Evolutionary conservation across 352 stramenopile genomes (phyloP).

Genomic region (Globisporangium camurandrum): DNA sequence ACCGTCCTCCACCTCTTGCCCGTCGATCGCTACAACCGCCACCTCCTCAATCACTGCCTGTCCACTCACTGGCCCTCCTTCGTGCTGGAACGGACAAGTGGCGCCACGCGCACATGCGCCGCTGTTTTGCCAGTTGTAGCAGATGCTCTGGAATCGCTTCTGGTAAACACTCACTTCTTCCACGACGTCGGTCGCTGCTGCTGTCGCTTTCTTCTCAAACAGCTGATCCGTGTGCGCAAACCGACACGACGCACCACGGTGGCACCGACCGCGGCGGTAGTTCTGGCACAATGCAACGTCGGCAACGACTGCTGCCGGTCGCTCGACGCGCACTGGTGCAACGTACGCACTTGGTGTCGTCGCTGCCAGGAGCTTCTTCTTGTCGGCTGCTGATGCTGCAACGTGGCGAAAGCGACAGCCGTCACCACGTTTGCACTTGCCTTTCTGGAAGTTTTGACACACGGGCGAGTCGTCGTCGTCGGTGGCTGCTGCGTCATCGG

Average conservation of each 20-base stretch:
- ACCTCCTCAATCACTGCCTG: conserved; percentile 3
- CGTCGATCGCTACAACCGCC: conserved; percentile 5
- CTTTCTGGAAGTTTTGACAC: conserved; percentile 36
- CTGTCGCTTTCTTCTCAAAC: neutral
- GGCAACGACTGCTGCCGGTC: conserved; percentile 29
- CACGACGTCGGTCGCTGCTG: conserved; percentile 17
- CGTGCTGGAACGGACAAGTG: conserved; percentile 46
- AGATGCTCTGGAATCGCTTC: conserved; percentile 56
- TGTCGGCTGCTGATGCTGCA: conserved; percentile 9
- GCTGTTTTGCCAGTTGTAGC: conserved; percentile 54
- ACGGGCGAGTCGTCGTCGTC: too few species aligned
- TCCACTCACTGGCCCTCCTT: conserved; percentile 3
- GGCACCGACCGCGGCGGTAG: conserved; percentile 34
- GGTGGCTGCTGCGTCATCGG: too few species aligned
- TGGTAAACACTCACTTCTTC: conserved; percentile 56
- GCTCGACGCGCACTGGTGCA: conserved; percentile 25
- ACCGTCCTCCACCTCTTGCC: conserved; percentile 6
- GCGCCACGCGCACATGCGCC: conserved; percentile 31
- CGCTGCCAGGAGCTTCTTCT: neutral
- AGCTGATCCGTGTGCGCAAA: conserved; percentile 37
- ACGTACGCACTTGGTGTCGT: conserved; percentile 12
- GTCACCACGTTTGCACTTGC: conserved; percentile 58
- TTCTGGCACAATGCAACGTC: conserved; percentile 45
- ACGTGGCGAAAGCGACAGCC: conserved; percentile 60
- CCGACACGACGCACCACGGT: conserved; percentile 39